These are phyloP conservation scores for Sphaerobolus stellatus DNA, from an alignment of 1,284 basidiomycete species.

Conservation along the genomic window DNA sequence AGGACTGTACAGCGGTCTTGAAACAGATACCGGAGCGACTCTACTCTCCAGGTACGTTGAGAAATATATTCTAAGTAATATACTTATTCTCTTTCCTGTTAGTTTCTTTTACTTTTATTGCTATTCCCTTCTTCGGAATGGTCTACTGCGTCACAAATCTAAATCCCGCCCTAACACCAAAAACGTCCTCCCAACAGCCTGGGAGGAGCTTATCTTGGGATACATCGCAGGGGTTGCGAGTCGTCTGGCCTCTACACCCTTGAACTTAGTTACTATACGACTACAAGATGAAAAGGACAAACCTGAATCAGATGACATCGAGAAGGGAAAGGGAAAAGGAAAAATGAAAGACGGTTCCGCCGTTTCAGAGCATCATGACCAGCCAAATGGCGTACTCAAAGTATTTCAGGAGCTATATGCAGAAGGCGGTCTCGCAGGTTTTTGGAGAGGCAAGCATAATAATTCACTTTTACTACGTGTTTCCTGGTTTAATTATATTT, in stretches of 20 bases:
- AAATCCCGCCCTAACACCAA: constrained; percentile 26
- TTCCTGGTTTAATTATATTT: background rate
- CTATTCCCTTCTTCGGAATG: constrained; percentile 39
- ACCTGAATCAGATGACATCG: constrained; percentile 26
- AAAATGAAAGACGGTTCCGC: too few relatives aligned
- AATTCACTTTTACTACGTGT: constrained; percentile 11
- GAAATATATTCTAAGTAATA: too few relatives aligned
- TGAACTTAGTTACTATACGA: constrained; percentile 51
- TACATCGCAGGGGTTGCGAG: constrained; percentile 54
- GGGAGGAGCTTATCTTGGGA: constrained; percentile 50
- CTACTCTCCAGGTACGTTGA: constrained; percentile 49
- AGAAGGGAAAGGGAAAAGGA: constrained; percentile 16
- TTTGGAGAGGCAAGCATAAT: constrained; percentile 51
- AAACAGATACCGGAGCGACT: constrained; percentile 51
- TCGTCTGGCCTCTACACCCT: constrained; percentile 51
- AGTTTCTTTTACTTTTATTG: constrained; percentile 52
- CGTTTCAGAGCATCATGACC: too few relatives aligned
- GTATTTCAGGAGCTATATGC: constrained; percentile 44
- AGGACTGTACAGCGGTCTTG: too few relatives aligned
- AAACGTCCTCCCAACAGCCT: constrained; percentile 30
- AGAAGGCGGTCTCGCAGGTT: constrained; percentile 48
- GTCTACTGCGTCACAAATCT: constrained; percentile 37
- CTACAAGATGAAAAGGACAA: constrained; percentile 43
- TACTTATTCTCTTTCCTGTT: background rate
- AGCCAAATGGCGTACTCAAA: constrained; percentile 28